A percentile compares a stretch with the other conserved stretches of the same genome.
Evolutionary conservation across 1,284 basidiomycete genomes (phyloP).

Genomic region (Ceratobasidium sp.): DNA sequence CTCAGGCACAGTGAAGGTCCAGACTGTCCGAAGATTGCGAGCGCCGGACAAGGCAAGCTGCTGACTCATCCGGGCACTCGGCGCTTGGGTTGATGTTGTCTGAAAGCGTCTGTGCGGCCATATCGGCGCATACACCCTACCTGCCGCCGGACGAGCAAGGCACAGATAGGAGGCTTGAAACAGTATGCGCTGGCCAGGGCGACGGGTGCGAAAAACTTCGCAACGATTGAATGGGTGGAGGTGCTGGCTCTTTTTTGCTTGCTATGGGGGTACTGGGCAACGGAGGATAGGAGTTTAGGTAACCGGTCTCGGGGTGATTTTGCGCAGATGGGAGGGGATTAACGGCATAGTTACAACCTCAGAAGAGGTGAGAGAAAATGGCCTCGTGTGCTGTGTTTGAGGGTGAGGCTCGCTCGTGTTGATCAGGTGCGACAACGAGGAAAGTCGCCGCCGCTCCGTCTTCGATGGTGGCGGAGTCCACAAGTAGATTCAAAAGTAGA

Average conservation of each 20-base stretch:
- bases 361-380: neutral
- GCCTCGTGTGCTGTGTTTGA: neutral
- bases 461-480: too few species aligned
- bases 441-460: too few species aligned
- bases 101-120: constrained; percentile 15
- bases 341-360: too few species aligned
- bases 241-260: neutral
- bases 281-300: neutral
- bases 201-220: constrained; percentile 1
- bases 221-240: neutral
- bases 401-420: neutral
- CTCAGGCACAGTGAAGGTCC: constrained; percentile 11
- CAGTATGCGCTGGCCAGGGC: neutral
- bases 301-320: neutral
- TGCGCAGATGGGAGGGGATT: too few species aligned
- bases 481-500: too few species aligned
- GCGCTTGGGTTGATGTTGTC: neutral
- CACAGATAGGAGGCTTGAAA: neutral
- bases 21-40: constrained; percentile 25
- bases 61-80: neutral
- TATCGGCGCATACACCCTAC: constrained; percentile 10
- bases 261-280: too few species aligned
- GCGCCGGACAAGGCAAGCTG: constrained; percentile 23
- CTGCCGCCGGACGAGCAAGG: neutral
- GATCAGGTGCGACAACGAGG: too few species aligned